Base-by-base conservation (phyloP, 768 basidiomycete species). In the Mycena albidolilacea region DNA sequence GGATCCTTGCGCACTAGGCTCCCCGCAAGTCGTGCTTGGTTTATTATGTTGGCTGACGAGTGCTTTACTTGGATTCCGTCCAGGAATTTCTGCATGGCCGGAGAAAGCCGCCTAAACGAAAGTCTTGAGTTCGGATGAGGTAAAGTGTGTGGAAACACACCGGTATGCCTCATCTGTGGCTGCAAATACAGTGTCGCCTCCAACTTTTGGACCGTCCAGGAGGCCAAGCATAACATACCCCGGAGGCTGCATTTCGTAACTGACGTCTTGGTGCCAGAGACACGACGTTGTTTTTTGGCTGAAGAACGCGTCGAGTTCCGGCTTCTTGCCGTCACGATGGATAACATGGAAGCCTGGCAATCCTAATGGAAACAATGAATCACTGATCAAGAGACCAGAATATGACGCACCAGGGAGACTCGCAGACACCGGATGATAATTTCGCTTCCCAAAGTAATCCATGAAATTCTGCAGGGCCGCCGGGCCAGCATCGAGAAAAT, bases 1-100 rank as follows among this genome's bases (percentile, higher is more conserved):
- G 79, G 77, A 39, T 78, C 81, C 61, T 79, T 78, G 21, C 81
- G 74, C 37, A 79, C 75, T 19, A 79, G 46, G 17, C 46, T 19
- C 12, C 46, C 46, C 46, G 17, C 46, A 15, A 48, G 46, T 15
- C 46, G 46, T 48, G 46, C 17, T 14, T 48, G 46, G 46, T 48
- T 48, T 14, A 48, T 48, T 19, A 48, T 48, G 15, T 48, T 48
- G 46, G 46, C 46, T 14, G 46, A 48, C 46, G 46, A 48, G 17
- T 48, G 46, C 17, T 48, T 48, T 14, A 48, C 46, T 7, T 48
- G 12, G 46, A 48, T 48, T 48, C 46, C 46, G 15, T 48, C 46
- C 75, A 73, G 67, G 48, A 73, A 73, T 43, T 46, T 69, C 46
- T 73, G 72, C 67, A 73, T 64, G 3, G 72, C 43, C 21, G 72